Conservation (phyloP, 1,284 basidiomycete species). For the Gymnopus androsaceus region DNA sequence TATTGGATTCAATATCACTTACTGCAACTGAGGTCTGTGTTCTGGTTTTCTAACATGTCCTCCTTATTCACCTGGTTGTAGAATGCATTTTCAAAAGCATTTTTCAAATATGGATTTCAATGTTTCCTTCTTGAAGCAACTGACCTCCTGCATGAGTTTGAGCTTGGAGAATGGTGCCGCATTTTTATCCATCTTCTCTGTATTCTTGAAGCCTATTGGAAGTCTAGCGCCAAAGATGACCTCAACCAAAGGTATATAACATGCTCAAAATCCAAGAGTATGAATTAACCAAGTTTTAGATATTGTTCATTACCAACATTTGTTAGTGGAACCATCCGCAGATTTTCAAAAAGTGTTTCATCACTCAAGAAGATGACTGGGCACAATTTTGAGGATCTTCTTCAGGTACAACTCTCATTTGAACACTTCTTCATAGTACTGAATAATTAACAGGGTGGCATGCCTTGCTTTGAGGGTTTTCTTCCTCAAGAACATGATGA, state of each 20-base stretch:
- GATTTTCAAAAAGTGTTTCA: slow-evolving; percentile 16
- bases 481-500: slow-evolving; percentile 16
- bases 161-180: background rate
- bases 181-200: slow-evolving; percentile 1
- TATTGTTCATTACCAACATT: slow-evolving; percentile 13
- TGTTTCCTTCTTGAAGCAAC: background rate
- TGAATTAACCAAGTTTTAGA: slow-evolving; percentile 1
- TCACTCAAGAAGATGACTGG: slow-evolving; percentile 3
- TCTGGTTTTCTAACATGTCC: background rate
- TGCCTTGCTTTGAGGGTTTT: slow-evolving; percentile 28
- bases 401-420: slow-evolving; percentile 19
- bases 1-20: slow-evolving; percentile 16
- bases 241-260: background rate
- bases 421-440: no score
- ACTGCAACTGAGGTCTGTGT: slow-evolving; percentile 23
- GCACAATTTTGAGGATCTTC: slow-evolving; percentile 25
- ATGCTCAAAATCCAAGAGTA: background rate
- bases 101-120: background rate
- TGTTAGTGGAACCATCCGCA: slow-evolving; percentile 13
- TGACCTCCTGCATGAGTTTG: background rate
- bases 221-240: background rate
- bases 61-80: background rate
- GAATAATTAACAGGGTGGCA: no score
- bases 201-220: background rate
- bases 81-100: background rate